phyloP scores from a whole-genome alignment of 163 green algal species.

The Coccomyxa subellipsoidea region DNA sequence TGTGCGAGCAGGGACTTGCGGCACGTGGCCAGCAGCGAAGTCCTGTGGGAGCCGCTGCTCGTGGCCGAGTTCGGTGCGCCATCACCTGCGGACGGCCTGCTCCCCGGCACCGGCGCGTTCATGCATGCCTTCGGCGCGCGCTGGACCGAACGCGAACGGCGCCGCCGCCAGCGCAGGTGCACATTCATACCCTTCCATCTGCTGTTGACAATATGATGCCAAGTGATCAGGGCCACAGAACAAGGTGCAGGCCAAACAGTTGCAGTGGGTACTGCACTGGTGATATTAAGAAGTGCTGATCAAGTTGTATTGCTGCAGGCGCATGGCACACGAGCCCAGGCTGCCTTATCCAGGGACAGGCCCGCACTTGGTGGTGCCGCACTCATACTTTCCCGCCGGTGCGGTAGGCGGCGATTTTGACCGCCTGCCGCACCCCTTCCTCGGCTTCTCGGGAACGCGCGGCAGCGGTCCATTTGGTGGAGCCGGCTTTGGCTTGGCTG shows the following conservation, averaged over 20 bases:
- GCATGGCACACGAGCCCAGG: neutral
- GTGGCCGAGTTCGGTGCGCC: slow-evolving; percentile 24
- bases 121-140: slow-evolving; percentile 1
- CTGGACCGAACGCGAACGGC: neutral
- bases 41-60: slow-evolving; percentile 31
- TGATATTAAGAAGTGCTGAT: too few species aligned
- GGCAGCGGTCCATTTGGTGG: neutral
- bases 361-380: neutral
- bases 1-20: slow-evolving; percentile 32
- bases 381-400: neutral
- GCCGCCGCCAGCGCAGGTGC: neutral
- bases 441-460: neutral
- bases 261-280: too few species aligned
- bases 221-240: too few species aligned
- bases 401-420: neutral
- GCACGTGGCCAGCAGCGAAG: slow-evolving; percentile 16
- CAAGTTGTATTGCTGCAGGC: neutral
- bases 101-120: neutral
- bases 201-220: too few species aligned
- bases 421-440: neutral
- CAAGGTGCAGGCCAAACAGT: too few species aligned
- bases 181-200: too few species aligned
- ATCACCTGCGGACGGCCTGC: neutral
- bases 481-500: neutral
- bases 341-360: neutral